Evolutionary conservation across 2,329 filamentous ascomycete species (phyloP), one percentile per base, ranked within the genome.

Genomic region (Graphiopsis chlorocephala): DNA sequence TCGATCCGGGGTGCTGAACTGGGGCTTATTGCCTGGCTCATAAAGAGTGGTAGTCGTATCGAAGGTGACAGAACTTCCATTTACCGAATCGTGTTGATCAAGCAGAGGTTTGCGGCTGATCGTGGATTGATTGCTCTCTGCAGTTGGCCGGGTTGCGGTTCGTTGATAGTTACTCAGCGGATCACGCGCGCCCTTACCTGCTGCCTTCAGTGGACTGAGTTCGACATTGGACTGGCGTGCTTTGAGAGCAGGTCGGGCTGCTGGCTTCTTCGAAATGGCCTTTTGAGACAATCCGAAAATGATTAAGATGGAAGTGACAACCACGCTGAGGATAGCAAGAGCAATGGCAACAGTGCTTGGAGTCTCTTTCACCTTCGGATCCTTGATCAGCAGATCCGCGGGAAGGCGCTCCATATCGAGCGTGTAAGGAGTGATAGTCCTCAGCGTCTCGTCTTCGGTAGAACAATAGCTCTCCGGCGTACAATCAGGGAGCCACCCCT

Each of bases 361-460:
- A 20, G 23, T 55, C 59, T 65, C 50, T 10, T 45, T 35, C 14
- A 38, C 35, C 11, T 63, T 57, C 7, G 20, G n/a, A 2, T 38
- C 31, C 15, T 42, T 62, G 25, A 55, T 33, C 12, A 62, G 48
- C 11, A 62, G 48, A 55, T 62, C 60, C 17, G 33, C 60, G 7
- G 60, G 47, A 8, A 56, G 45, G 33, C 55, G 29, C 31, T 62
- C 52, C 64, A 65, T 62, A 20, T 33, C 63, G 12, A 45, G 20
- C n/a, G 59, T 65, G 57, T 68, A 67, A 12, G 53, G 53, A 28
- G 68, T 69, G 12, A 38, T 67, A n/a, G 61, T 23, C 23, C 73
- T 69, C 48, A 75, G 59, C 3, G 67, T 70, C 47, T 67, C 66
- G 33, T 74, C 73, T 29, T 74, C 71, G 6, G 69, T 69, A 1